phyloP scores from a whole-genome alignment of 208 protist species.

The Willaertia magna region DNA sequence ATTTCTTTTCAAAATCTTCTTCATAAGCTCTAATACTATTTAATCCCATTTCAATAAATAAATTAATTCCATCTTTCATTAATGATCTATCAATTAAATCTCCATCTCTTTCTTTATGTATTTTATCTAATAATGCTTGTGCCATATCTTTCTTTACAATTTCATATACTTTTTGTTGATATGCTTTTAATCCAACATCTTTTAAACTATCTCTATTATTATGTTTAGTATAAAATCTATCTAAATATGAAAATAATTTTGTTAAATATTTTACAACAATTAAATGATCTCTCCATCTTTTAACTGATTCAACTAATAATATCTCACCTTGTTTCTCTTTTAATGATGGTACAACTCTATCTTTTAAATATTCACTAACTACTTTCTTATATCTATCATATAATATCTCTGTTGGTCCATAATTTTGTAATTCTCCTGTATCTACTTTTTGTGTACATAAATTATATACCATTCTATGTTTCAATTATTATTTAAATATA shows the following conservation, averaged over 20 bases:
- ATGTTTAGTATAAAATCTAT: neutral
- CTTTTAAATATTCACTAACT: neutral
- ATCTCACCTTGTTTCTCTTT: neutral
- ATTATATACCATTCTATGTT: neutral
- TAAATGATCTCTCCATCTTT: neutral
- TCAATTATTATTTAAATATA: too few species aligned
- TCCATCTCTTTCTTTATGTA: neutral
- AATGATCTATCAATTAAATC: neutral
- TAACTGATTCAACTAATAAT: neutral
- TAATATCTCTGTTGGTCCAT: neutral
- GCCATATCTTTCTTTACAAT: neutral
- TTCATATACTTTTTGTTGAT: neutral
- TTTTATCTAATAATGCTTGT: neutral
- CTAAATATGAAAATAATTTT: neutral
- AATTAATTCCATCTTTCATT: neutral
- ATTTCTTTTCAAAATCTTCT: neutral
- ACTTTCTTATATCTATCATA: neutral
- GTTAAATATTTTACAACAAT: neutral
- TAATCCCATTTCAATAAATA: neutral
- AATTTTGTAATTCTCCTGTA: neutral
- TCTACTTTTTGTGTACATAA: neutral
- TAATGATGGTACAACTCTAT: neutral
- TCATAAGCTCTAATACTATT: neutral
- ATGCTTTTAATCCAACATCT: neutral
- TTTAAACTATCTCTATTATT: neutral